Base-by-base conservation (phyloP, 1,284 basidiomycete genomes). In the Phylloboletellus chloephorus region DNA sequence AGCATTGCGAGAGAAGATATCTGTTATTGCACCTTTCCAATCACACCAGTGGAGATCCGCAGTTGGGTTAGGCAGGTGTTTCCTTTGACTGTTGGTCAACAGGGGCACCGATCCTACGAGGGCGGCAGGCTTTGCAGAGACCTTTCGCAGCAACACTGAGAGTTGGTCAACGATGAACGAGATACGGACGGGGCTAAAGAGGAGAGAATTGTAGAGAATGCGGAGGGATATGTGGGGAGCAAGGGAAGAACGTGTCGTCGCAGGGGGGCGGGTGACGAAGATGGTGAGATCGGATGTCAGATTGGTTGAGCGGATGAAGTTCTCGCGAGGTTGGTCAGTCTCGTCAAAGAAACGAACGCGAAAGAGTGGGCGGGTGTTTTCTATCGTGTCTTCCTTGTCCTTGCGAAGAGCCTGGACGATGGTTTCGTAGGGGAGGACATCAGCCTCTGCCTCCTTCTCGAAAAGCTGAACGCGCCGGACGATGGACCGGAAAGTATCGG, bases 301-400 rank as follows among this genome's bases (percentile, higher is more conserved):
- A 51, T 81, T 85, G 1, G 88, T 90, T 0, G 82, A 81, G 21
- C 78, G 76, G 48, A 94, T 79, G 55, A 88, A 89, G 42, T 79
- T 78, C 38, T 86, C 81, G 39, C 78, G 76, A 5, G 79, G 76
- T 34, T 78, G 67, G 49, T 88, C 86, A 3, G 83, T 92, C 61
- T 88, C 89, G 61, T 98, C 95, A 61, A 98, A 94, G 74, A 98
- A 98, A 19, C 94, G 82, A 33, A 98, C 93, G 29, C 93, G 79
- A 71, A 97, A 98, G 25, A 98, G 70, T 2, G 86, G 85, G 0
- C 68, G 64, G 4, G 65, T 58, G 13, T 68, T 73, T 44, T 81
- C 78, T 3, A 71, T 60, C 17, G 76, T 69, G 28, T 66, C 72
- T 4, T 79, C 75, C 54, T 75, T 79, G 57, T 76, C 79, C 54